Percentiles rank a stretch among this genome's conserved stretches.
Evolutionary conservation across 176 grass and related monocot species (phyloP).

Genomic region (Aegilops sharonensis): DNA sequence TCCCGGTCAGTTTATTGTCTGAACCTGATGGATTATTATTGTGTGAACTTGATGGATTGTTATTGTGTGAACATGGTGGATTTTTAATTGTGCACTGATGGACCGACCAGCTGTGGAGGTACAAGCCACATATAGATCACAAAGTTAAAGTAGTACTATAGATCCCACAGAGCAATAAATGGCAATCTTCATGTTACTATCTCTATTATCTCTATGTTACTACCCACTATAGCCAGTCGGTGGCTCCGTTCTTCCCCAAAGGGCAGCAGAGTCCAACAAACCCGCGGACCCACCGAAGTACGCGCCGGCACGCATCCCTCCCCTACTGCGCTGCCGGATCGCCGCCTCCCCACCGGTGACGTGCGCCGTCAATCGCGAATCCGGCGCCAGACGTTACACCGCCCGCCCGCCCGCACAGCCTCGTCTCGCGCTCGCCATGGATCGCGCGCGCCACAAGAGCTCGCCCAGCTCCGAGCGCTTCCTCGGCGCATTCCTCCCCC

Average conservation of each 20-base stretch:
- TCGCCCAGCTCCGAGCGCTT: conserved; percentile 53
- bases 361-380: background rate
- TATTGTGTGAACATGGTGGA: no score
- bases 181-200: no score
- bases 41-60: no score
- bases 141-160: no score
- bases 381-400: background rate
- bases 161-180: no score
- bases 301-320: conserved; percentile 34
- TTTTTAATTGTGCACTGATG: no score
- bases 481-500: conserved; percentile 45
- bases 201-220: no score
- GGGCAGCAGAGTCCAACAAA: background rate
- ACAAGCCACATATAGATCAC: no score
- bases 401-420: background rate
- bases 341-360: conserved; percentile 42
- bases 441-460: conserved; percentile 39
- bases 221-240: no score
- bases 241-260: conserved; percentile 9
- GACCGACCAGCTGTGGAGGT: no score
- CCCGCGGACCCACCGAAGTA: conserved; percentile 17
- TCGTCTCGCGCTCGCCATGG: conserved; percentile 35
- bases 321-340: conserved; percentile 14
- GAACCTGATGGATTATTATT: no score
- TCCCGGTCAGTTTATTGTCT: no score